phyloP scores from a whole-genome alignment of 257 asterid genomes.

The Nicotiana attenuata region DNA sequence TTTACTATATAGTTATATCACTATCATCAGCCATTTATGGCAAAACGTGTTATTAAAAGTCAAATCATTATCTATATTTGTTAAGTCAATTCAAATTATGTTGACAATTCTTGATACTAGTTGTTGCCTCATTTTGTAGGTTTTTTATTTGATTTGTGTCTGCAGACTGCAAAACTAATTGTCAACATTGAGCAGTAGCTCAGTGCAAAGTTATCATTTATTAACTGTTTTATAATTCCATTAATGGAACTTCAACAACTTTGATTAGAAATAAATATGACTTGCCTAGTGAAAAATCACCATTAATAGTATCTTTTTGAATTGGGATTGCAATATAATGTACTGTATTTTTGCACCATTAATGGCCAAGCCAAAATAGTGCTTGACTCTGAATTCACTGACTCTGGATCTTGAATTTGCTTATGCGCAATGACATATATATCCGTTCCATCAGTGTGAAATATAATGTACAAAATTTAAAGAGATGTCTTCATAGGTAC shows the following conservation, averaged over 20 bases:
- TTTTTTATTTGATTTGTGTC: background rate
- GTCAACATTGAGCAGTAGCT: background rate
- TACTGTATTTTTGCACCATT: too few relatives aligned
- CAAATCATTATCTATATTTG: background rate
- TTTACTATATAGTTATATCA: background rate
- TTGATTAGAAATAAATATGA: background rate
- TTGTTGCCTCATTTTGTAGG: constrained; percentile 15
- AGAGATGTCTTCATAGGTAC: background rate
- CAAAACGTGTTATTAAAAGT: constrained; percentile 1
- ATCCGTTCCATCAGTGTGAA: background rate
- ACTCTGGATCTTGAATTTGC: too few relatives aligned
- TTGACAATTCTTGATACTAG: constrained; percentile 32
- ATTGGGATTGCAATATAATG: too few relatives aligned
- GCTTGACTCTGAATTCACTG: too few relatives aligned
- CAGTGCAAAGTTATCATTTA: background rate
- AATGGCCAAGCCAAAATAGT: too few relatives aligned
- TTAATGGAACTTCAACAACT: background rate
- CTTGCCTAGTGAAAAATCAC: background rate
- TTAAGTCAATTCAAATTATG: constrained; percentile 27
- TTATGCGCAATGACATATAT: too few relatives aligned
- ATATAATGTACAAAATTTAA: background rate
- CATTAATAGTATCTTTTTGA: too few relatives aligned
- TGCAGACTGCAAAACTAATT: background rate
- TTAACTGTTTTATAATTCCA: background rate
- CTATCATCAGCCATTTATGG: background rate